Evolutionary conservation across 768 basidiomycete genomes (phyloP).

Genomic region (Epithele typhae): DNA sequence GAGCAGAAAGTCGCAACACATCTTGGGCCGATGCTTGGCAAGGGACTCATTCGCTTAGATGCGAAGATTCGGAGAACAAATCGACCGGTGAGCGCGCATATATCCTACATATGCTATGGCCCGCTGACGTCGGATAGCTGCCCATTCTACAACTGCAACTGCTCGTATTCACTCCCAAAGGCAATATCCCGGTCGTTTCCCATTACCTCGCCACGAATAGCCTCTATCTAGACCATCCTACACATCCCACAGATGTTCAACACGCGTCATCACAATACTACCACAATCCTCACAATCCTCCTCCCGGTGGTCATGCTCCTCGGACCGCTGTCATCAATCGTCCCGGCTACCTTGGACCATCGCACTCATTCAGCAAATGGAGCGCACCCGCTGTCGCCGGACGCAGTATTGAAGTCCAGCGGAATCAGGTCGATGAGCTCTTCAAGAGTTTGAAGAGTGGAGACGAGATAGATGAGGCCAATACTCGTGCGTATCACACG

Average conservation of each 20-base stretch:
- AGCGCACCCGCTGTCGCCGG: slow-evolving; percentile 49
- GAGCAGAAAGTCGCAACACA: slow-evolving; percentile 81
- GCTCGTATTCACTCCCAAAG: slow-evolving; percentile 91
- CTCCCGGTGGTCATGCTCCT: slow-evolving; percentile 56
- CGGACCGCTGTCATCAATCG: slow-evolving; percentile 31
- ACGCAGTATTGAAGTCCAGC: slow-evolving; percentile 87
- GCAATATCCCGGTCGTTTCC: slow-evolving; percentile 82
- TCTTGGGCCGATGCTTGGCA: slow-evolving; percentile 80
- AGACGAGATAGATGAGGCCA: slow-evolving; percentile 81
- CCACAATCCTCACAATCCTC: slow-evolving; percentile 86
- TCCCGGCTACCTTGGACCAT: slow-evolving; percentile 36
- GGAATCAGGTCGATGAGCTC: slow-evolving; percentile 90
- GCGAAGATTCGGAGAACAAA: slow-evolving; percentile 66
- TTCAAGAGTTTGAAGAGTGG: slow-evolving; percentile 87
- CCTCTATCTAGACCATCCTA: slow-evolving; percentile 78
- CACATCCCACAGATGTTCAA: slow-evolving; percentile 57
- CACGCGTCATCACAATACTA: slow-evolving; percentile 61
- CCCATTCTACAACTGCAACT: slow-evolving; percentile 82
- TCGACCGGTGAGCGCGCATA: slow-evolving; percentile 47
- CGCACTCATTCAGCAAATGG: slow-evolving; percentile 44
- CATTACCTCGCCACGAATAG: slow-evolving; percentile 64
- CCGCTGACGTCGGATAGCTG: slow-evolving; percentile 42
- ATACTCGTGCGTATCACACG: slow-evolving; percentile 60
- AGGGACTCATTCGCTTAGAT: slow-evolving; percentile 77
- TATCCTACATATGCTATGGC: slow-evolving; percentile 1